Evolutionary conservation across 23 red algal genomes (phyloP), one percentile per base, ranked within the genome.

Genomic region (Agarophyton chilense): DNA sequence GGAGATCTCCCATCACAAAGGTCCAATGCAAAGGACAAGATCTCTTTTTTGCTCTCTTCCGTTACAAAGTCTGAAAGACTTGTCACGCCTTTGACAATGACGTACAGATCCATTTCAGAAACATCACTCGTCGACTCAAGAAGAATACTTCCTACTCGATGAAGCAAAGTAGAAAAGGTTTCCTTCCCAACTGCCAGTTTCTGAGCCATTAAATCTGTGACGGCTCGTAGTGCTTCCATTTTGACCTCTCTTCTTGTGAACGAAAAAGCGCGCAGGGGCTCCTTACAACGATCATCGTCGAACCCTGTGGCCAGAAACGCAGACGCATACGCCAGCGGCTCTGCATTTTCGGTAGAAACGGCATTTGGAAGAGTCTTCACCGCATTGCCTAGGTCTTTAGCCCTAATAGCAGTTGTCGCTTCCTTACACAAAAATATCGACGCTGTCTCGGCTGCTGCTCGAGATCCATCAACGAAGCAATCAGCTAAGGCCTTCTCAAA

Each of bases 371-470:
- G 65, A 72, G 65, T 43, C 36, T 43, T 72, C 34, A 72, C 7
- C 35, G 36, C 65, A 42, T 72, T 43, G 65, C 65, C 29, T 4
- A 72, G 40, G 36, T 43, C 18, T n/a, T 43, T 8, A 10, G 65
- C 65, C 1, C 36, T 44, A 43, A 17, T 43, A 32, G 9, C 2
- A 36, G 65, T 22, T 42, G 65, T 72, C 17, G 65, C 65, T 24
- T 72, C 34, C 17, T 43, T 43, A 34, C 65, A 44, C 31, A 72
- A 18, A 72, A 72, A 72, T 40, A 43, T 40, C 19, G 65, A 72
- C 6, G 65, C 65, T 16, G 65, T 43, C 39, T 72, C 65, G 16
- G 65, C 65, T 24, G 65, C 65, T 22, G 65, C 65, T 72, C 65
- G 16, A 3, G 65, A 43, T 42, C 65, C 65, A 19, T 72, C 35